Percentiles rank a stretch among this genome's conserved stretches.
These are phyloP conservation scores for Physaria fendleri DNA, from an alignment of 345 rosid genomes.

Conservation along the genomic window DNA sequence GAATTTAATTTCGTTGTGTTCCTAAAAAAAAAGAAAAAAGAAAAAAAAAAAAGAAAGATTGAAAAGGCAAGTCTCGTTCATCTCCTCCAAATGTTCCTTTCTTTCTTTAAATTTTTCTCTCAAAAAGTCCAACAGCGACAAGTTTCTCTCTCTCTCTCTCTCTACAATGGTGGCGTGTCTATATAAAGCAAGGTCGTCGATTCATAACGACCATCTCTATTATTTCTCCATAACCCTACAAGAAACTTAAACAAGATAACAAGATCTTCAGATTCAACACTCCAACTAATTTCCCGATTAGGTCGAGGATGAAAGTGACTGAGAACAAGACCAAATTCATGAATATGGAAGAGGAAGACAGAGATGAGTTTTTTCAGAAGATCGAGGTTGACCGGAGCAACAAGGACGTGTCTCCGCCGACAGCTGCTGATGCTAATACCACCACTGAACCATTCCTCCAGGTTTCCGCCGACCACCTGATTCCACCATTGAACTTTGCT, in stretches of 20 bases:
- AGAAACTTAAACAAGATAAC: background rate
- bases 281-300: background rate
- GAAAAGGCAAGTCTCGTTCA: constrained; percentile 17
- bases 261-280: background rate
- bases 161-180: constrained; percentile 32
- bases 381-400: constrained; percentile 52
- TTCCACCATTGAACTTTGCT: constrained; percentile 86
- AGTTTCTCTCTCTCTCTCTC: constrained; percentile 28
- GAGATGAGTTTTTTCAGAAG: constrained; percentile 24
- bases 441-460: constrained; percentile 11
- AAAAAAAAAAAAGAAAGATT: background rate
- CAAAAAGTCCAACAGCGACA: constrained; percentile 30
- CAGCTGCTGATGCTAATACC: background rate
- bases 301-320: constrained; percentile 20
- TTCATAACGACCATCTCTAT: constrained; percentile 30
- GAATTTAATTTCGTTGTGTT: too few species aligned
- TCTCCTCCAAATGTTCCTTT: constrained; percentile 1
- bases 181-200: constrained; percentile 29
- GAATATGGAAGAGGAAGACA: background rate
- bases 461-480: constrained; percentile 37
- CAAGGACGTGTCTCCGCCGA: constrained; percentile 13
- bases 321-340: constrained; percentile 21
- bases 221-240: background rate
- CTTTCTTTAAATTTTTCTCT: background rate
- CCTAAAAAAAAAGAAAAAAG: too few species aligned